Evolutionary conservation across 2,329 filamentous ascomycete genomes (phyloP).

Genomic region (Sclerotinia minor): DNA sequence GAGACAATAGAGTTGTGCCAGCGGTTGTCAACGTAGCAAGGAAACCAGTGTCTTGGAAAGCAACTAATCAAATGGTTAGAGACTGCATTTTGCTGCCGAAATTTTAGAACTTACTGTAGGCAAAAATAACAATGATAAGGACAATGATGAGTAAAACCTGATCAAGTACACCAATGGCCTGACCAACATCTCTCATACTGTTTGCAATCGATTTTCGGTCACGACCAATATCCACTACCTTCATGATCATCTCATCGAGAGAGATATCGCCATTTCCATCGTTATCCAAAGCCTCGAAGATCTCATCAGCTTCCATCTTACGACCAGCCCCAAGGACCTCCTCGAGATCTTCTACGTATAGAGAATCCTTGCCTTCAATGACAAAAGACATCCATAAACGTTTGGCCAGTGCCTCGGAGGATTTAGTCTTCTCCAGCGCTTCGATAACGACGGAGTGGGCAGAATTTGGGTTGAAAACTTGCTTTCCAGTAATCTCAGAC

Average conservation of each 20-base stretch:
- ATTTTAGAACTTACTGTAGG: conserved; percentile 62
- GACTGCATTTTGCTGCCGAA: conserved; percentile 19
- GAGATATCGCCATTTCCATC: conserved; percentile 94
- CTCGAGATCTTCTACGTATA: conserved; percentile 77
- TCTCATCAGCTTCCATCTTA: conserved; percentile 78
- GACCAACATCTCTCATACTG: conserved; percentile 96
- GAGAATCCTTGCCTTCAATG: conserved; percentile 77
- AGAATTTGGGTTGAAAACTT: conserved; percentile 90
- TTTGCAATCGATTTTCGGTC: conserved; percentile 85
- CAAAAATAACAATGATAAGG: conserved; percentile 75
- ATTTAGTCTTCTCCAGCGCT: conserved; percentile 79
- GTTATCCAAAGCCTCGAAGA: conserved; percentile 76
- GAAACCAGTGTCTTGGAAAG: conserved; percentile 85
- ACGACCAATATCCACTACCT: conserved; percentile 78
- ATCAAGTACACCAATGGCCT: conserved; percentile 89
- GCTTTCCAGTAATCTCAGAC: conserved; percentile 90
- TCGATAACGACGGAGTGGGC: conserved; percentile 87
- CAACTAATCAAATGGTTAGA: conserved; percentile 53
- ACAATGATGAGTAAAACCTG: conserved; percentile 80
- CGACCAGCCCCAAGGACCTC: conserved; percentile 82
- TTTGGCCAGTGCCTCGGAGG: conserved; percentile 88
- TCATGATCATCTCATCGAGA: conserved; percentile 81
- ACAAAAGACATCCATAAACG: conserved; percentile 99
- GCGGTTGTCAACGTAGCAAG: conserved; percentile 83
- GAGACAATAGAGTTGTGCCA: conserved; percentile 85